Conservation (phyloP, 176 grass and related monocot species). For the Chloris gayana region DNA sequence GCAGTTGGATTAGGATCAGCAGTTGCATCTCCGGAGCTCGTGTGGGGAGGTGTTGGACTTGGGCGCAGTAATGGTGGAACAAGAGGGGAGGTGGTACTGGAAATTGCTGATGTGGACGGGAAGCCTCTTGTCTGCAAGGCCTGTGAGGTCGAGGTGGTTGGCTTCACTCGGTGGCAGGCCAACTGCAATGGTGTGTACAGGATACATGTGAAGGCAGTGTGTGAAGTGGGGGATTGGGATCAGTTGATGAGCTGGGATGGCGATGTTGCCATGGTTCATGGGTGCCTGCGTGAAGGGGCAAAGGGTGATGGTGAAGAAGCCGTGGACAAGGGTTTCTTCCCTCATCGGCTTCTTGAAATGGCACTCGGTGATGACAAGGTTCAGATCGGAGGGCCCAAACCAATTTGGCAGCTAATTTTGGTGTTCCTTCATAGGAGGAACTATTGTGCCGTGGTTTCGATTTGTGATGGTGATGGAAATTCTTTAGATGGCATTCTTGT, state of each 20-base stretch:
- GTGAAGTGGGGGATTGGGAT: constrained; percentile 38
- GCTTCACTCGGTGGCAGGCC: not conserved
- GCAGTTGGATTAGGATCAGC: constrained; percentile 52
- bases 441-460: constrained; percentile 61
- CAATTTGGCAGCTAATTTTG: constrained; percentile 93
- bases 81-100: constrained; percentile 51
- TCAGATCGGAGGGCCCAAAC: constrained; percentile 44
- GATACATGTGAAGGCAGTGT: constrained; percentile 66
- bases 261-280: constrained; percentile 54
- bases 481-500: constrained; percentile 68
- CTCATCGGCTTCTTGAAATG: constrained; percentile 65
- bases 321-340: constrained; percentile 56
- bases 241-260: constrained; percentile 37
- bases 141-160: constrained; percentile 55
- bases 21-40: constrained; percentile 42
- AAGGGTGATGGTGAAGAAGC: constrained; percentile 37
- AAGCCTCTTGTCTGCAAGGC: constrained; percentile 62
- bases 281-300: constrained; percentile 31
- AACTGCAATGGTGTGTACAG: constrained; percentile 21
- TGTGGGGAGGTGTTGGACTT: constrained; percentile 53
- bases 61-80: constrained; percentile 16
- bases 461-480: constrained; percentile 51
- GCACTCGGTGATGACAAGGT: constrained; percentile 46
- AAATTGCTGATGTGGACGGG: constrained; percentile 58
- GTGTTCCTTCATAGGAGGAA: constrained; percentile 64